These are phyloP conservation scores for Pseudomassariella vexata DNA, from an alignment of 2,329 filamentous ascomycete genomes.

Conservation along the genomic window DNA sequence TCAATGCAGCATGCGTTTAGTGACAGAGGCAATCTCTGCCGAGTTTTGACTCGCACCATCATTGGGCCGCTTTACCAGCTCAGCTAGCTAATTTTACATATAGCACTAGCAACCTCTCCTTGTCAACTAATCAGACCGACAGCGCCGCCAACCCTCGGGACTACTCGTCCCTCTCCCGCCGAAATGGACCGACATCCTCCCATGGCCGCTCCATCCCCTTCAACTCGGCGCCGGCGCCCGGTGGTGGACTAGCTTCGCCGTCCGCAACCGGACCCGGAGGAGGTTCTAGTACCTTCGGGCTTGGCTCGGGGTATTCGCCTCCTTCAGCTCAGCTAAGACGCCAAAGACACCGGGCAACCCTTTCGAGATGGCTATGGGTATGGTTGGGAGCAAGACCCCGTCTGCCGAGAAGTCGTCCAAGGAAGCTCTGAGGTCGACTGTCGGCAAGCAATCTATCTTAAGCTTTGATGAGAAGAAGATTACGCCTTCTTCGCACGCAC, in stretches of 20 bases:
- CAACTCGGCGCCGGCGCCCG: conserved; percentile 66
- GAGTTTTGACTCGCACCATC: too few relatives aligned
- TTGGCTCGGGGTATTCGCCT: conserved; percentile 96
- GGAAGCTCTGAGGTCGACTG: conserved; percentile 27
- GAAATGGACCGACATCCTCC: conserved; percentile 62
- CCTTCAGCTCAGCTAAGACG: conserved; percentile 83
- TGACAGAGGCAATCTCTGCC: conserved; percentile 14
- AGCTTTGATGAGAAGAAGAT: too few relatives aligned
- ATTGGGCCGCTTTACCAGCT: too few relatives aligned
- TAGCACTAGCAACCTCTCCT: conserved; percentile 84
- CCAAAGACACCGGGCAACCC: conserved; percentile 78
- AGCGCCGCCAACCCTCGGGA: conserved; percentile 39
- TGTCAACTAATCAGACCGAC: conserved; percentile 60
- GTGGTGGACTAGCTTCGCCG: conserved; percentile 65
- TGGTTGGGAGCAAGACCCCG: conserved; percentile 42
- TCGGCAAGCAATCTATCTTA: too few relatives aligned
- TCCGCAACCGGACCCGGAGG: conserved; percentile 63
- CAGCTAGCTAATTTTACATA: too few relatives aligned
- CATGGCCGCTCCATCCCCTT: conserved; percentile 76
- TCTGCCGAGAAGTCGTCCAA: conserved; percentile 58
- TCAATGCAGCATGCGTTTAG: conserved; percentile 12
- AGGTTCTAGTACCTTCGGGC: conserved; percentile 76
- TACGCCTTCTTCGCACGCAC: conserved; percentile 47
- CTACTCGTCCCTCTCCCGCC: conserved; percentile 45
- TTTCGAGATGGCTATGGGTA: conserved; percentile 67